Percentiles rank a stretch among this genome's conserved stretches.
Evolutionary conservation across 306 rosid species (phyloP).

Genomic region (Vigna angularis): DNA sequence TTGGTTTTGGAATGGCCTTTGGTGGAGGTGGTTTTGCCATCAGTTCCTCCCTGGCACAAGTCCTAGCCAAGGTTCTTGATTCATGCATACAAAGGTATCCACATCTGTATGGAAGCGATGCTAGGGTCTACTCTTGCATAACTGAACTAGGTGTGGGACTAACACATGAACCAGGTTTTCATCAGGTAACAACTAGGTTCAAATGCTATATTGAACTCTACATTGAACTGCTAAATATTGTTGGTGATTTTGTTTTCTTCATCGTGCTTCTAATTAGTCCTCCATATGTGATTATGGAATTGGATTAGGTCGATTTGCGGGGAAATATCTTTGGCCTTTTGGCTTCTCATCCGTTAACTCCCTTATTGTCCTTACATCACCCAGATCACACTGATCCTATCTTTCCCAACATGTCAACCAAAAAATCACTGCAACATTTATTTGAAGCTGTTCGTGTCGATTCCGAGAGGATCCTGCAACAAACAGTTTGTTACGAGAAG

Average conservation of each 20-base stretch:
- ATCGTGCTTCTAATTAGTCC: background rate
- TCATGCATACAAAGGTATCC: conserved; percentile 77
- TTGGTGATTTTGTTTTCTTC: background rate
- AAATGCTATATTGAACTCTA: no score
- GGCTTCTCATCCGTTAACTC: conserved; percentile 80
- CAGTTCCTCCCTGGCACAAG: conserved; percentile 67
- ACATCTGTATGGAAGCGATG: conserved; percentile 85
- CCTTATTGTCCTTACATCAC: conserved; percentile 78
- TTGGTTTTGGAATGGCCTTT: conserved; percentile 78
- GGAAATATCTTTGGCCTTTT: conserved; percentile 77
- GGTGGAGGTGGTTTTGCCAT: conserved; percentile 91
- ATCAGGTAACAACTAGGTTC: conserved; percentile 61
- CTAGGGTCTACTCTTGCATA: conserved; percentile 73
- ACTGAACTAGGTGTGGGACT: conserved; percentile 78
- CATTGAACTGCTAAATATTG: no score
- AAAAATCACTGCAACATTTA: conserved; percentile 63
- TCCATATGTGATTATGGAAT: conserved; percentile 31
- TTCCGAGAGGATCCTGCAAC: conserved; percentile 75
- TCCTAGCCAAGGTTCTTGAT: conserved; percentile 70
- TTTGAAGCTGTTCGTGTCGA: conserved; percentile 62
- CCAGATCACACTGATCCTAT: conserved; percentile 59
- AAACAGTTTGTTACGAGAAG: conserved; percentile 76
- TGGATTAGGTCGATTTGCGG: conserved; percentile 65
- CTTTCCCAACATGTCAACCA: conserved; percentile 71
- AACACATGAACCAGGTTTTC: conserved; percentile 86